These are phyloP conservation scores for Endoconidiophora polonica DNA, from an alignment of 2,329 filamentous ascomycete genomes.

Conservation along the genomic window DNA sequence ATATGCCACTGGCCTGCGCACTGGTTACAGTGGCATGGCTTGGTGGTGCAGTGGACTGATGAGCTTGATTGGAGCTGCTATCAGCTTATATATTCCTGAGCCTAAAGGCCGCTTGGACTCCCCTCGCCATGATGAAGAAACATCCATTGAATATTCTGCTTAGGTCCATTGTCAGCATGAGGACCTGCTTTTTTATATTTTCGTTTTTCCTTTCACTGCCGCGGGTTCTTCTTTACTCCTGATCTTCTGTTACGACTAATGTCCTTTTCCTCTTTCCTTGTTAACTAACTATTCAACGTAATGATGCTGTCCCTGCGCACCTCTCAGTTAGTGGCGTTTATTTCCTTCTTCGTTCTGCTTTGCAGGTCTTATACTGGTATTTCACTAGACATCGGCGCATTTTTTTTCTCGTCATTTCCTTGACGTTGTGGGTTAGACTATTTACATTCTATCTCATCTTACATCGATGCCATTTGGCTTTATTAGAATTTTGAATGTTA, in stretches of 20 bases:
- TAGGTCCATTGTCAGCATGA: constrained; percentile 2
- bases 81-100: constrained; percentile 63
- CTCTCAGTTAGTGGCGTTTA: background rate
- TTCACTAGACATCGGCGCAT: too few species aligned
- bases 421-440: too few species aligned
- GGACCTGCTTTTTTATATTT: constrained; percentile 2
- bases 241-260: constrained; percentile 3
- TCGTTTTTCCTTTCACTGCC: background rate
- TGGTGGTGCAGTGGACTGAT: constrained; percentile 85
- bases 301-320: background rate
- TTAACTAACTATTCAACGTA: background rate
- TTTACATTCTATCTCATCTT: too few species aligned
- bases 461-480: too few species aligned
- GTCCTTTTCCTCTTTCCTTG: background rate
- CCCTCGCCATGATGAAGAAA: constrained; percentile 27
- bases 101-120: constrained; percentile 24
- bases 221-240: background rate
- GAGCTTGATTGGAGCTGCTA: constrained; percentile 54
- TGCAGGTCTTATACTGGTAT: too few species aligned
- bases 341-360: background rate
- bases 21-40: constrained; percentile 71
- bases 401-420: too few species aligned
- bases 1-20: constrained; percentile 61
- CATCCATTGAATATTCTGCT: background rate
- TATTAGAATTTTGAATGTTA: too few species aligned